Percentiles rank a stretch among this genome's conserved stretches.
These are phyloP conservation scores for Cyclocybe aegerita DNA, from an alignment of 768 basidiomycete species.

Conservation along the genomic window DNA sequence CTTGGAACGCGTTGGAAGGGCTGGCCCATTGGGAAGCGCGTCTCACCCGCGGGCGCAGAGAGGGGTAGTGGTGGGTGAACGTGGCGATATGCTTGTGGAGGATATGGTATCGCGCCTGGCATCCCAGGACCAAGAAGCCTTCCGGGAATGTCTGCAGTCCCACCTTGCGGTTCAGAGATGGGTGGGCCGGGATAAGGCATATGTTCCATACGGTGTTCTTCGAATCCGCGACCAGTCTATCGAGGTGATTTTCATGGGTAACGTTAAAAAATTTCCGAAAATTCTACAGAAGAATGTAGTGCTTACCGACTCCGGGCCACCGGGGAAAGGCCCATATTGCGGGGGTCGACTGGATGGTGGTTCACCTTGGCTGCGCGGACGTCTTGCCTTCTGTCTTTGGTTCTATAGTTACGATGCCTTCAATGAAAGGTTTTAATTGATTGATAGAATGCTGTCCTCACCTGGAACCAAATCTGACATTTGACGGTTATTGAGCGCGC, in stretches of 20 bases:
- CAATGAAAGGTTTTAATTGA: slow-evolving; percentile 13
- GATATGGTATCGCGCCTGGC: slow-evolving; percentile 35
- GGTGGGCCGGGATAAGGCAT: slow-evolving; percentile 12
- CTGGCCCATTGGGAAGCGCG: slow-evolving; percentile 17
- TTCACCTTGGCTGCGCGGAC: slow-evolving; percentile 64
- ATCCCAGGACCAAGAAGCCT: slow-evolving; percentile 57
- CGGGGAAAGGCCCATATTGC: slow-evolving; percentile 64
- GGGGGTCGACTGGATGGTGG: slow-evolving; percentile 51
- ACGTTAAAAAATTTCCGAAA: slow-evolving; percentile 10
- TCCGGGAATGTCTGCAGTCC: slow-evolving; percentile 33
- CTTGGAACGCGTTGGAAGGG: slow-evolving; percentile 11
- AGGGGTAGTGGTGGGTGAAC: slow-evolving; percentile 14
- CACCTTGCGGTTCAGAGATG: slow-evolving; percentile 25
- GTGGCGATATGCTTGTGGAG: slow-evolving; percentile 18
- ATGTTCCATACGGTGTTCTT: slow-evolving; percentile 14
- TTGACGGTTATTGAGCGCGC: slow-evolving; percentile 16
- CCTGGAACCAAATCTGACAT: slow-evolving; percentile 87
- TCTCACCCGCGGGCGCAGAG: slow-evolving; percentile 18
- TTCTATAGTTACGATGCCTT: slow-evolving; percentile 50
- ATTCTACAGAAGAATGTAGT: slow-evolving; percentile 6
- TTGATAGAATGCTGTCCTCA: slow-evolving; percentile 27
- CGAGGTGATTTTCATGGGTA: slow-evolving; percentile 3
- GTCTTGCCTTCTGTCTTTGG: slow-evolving; percentile 84
- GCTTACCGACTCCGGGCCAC: slow-evolving; percentile 30
- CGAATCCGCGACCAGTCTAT: slow-evolving; percentile 16